phyloP scores from a whole-genome alignment of 2,329 filamentous ascomycete genomes.

The Dactylellina parvicollis region DNA sequence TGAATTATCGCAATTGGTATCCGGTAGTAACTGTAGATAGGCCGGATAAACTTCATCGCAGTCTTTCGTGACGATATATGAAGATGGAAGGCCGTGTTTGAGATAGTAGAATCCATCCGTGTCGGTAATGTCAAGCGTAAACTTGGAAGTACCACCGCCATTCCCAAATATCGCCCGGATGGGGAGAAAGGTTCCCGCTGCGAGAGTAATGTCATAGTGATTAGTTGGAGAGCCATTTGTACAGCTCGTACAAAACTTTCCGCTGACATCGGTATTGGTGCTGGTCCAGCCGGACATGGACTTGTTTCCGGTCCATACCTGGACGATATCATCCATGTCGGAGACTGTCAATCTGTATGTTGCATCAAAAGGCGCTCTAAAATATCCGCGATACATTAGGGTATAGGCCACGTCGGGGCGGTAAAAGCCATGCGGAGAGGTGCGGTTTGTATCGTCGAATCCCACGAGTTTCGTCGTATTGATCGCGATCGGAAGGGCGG shows the following conservation, averaged over 20 bases:
- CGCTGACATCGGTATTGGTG: not conserved
- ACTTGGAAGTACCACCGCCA: conserved; percentile 3
- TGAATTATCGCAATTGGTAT: not conserved
- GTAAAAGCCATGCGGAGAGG: not conserved
- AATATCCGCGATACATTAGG: conserved; percentile 18
- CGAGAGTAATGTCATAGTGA: not conserved
- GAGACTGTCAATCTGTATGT: not conserved
- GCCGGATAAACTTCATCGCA: conserved; percentile 1
- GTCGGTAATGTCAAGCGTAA: not conserved
- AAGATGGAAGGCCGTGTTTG: not conserved
- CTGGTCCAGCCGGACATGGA: not conserved
- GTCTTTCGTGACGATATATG: not conserved
- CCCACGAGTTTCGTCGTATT: not conserved
- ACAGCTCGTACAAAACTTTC: not conserved
- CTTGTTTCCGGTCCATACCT: conserved; percentile 8
- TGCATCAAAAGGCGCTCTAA: not conserved
- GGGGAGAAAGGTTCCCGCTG: not conserved
- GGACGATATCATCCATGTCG: conserved; percentile 3
- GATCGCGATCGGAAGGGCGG: not conserved
- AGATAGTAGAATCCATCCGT: conserved; percentile 4
- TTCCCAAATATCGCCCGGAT: conserved; percentile 4
- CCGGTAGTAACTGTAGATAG: not conserved
- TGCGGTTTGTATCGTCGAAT: not conserved
- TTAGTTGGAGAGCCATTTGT: not conserved
- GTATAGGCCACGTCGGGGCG: not conserved